phyloP scores from a whole-genome alignment of 176 grass and related monocot genomes.

The Cenchrus fungigraminus region DNA sequence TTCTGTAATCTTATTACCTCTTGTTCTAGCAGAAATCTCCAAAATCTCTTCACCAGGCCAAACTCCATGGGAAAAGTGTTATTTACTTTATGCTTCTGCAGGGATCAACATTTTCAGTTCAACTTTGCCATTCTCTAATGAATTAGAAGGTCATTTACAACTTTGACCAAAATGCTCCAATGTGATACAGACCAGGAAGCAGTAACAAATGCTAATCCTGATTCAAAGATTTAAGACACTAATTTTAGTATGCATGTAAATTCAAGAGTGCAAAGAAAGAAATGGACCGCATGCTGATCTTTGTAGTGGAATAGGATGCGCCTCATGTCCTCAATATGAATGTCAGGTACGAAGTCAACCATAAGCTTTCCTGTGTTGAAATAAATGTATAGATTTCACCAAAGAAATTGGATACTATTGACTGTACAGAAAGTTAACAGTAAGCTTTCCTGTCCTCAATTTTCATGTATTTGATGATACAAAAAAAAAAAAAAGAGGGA shows the following conservation, averaged over 20 bases:
- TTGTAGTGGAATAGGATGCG: constrained; percentile 67
- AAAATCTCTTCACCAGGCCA: constrained; percentile 89
- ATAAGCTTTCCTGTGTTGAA: constrained; percentile 70
- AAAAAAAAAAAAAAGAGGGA: background rate
- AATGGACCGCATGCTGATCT: constrained; percentile 68
- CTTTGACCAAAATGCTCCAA: background rate
- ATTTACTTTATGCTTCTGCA: constrained; percentile 76
- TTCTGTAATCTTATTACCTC: constrained; percentile 62
- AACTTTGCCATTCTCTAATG: background rate
- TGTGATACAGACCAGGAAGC: background rate
- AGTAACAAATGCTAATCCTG: constrained; percentile 12
- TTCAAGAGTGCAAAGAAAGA: constrained; percentile 21
- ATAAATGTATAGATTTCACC: constrained; percentile 13
- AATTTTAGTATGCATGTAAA: background rate
- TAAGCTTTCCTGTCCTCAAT: background rate
- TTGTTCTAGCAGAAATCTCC: constrained; percentile 77
- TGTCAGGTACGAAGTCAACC: constrained; percentile 85
- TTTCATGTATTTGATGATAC: constrained; percentile 14
- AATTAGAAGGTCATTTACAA: constrained; percentile 23
- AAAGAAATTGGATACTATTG: background rate
- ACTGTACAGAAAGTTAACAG: background rate
- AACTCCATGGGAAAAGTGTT: constrained; percentile 80
- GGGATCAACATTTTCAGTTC: constrained; percentile 41
- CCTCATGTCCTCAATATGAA: constrained; percentile 83
- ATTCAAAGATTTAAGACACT: constrained; percentile 4